These are phyloP conservation scores for Daldinia sp. DNA, from an alignment of 2,329 filamentous ascomycete species.

Conservation along the genomic window DNA sequence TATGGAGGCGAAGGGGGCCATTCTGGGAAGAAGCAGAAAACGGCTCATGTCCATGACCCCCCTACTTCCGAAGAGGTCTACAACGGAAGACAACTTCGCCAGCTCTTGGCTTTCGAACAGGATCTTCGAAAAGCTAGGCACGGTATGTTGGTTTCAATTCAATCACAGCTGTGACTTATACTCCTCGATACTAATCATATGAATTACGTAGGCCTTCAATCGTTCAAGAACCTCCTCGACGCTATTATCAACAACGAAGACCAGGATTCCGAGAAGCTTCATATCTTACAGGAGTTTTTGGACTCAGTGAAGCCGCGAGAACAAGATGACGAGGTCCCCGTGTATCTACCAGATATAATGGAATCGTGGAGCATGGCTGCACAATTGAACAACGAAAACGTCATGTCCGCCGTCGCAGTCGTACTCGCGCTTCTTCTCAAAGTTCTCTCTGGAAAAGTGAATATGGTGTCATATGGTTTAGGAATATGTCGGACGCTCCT, in stretches of 20 bases:
- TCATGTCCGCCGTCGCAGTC: slow-evolving; percentile 84
- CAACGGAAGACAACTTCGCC: slow-evolving; percentile 74
- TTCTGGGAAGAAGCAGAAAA: slow-evolving; percentile 66
- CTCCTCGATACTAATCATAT: slow-evolving; percentile 12
- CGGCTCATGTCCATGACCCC: slow-evolving; percentile 62
- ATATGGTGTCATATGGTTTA: slow-evolving; percentile 80
- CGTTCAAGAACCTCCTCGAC: slow-evolving; percentile 77
- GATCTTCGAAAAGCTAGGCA: slow-evolving; percentile 75
- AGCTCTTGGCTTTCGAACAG: slow-evolving; percentile 77
- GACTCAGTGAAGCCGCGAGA: slow-evolving; percentile 64
- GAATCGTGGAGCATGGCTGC: slow-evolving; percentile 89
- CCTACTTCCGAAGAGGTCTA: slow-evolving; percentile 72
- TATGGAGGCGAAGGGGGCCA: slow-evolving; percentile 53
- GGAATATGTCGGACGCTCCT: slow-evolving; percentile 85
- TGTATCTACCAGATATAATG: slow-evolving; percentile 82
- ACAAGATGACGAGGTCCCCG: slow-evolving; percentile 67
- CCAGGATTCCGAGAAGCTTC: slow-evolving; percentile 62
- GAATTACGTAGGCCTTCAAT: slow-evolving; percentile 71
- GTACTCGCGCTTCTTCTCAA: slow-evolving; percentile 85
- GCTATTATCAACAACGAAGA: slow-evolving; percentile 67
- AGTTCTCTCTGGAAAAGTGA: slow-evolving; percentile 78
- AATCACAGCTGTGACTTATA: not conserved
- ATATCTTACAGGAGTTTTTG: slow-evolving; percentile 78
- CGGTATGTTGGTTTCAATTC: slow-evolving; percentile 57
- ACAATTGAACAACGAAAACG: slow-evolving; percentile 81